Base-by-base conservation (phyloP, 2,329 filamentous ascomycete genomes). In the Fusarium sp. region DNA sequence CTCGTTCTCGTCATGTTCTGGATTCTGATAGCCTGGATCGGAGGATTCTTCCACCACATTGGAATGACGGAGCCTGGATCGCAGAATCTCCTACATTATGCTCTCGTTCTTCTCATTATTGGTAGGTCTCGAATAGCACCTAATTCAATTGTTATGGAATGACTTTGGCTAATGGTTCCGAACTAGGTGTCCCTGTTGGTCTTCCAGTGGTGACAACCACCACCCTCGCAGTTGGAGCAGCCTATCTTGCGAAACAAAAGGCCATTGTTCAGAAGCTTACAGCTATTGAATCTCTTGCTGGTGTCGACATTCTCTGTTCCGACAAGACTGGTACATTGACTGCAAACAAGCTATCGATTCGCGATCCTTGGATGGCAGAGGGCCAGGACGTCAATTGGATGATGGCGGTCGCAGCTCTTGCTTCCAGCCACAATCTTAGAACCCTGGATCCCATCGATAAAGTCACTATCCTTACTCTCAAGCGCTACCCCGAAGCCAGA, bases 341-440 rank as follows among this genome's bases (percentile, higher is more conserved):
- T 0, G 70, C 70, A 0, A 72, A 72, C 1, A 72, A 72, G 1
- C 56, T 72, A 10, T 70, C 65, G 3, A 70, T 72, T 7, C 22
- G 70, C 2, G 70, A 72, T 5, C 70, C 6, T 66, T 73, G 28
- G 70, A 50, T n/a, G 24, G 20, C 65, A 11, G 70, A 72, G 33
- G 70, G 70, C 2, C 36, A 70, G 2, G 70, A 72, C 0, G 70
- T 73, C 20, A 70, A 72, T 9, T 72, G 70, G 70, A 72, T 72
- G 70, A 72, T 72, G 70, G 70, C 70, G 0, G 70, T 72, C 1
- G 70, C 70, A 26, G 70, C 70, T 10, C 51, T 72, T 1, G 70
- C 70, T 12, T 72, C 70, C 0, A 70, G 65, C 0, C 70, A 72
- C 0, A 72, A 72, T 0, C 20, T 72, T 0, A 61, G 38, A 10